Percentiles rank a stretch among this genome's conserved stretches.
Evolutionary conservation across 2,329 filamentous ascomycete genomes (phyloP).

Genomic region (Monosporascus cannonballus): DNA sequence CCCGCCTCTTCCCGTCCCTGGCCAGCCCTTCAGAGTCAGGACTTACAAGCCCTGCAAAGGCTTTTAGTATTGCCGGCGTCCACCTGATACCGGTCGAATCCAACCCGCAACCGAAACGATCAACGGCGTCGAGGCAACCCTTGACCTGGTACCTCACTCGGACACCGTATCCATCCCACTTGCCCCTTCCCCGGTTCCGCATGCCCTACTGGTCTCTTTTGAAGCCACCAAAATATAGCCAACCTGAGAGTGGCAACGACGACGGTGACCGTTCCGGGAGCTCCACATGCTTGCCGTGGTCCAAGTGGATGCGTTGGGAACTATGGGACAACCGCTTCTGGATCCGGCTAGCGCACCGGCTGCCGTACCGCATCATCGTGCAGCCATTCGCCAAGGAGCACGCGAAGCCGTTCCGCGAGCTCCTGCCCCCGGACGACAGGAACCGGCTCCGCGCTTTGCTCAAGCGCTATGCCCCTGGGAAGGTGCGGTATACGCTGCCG

Average conservation of each 20-base stretch:
- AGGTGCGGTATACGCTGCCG: slow-evolving; percentile 49
- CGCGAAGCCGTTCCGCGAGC: slow-evolving; percentile 42
- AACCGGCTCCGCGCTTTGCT: slow-evolving; percentile 37
- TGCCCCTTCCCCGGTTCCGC: slow-evolving; percentile 24
- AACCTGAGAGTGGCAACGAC: background rate
- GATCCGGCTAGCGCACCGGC: slow-evolving; percentile 42
- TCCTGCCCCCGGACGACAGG: slow-evolving; percentile 27
- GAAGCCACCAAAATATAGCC: too few species aligned
- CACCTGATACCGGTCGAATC: slow-evolving; percentile 36
- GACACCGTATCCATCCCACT: slow-evolving; percentile 37
- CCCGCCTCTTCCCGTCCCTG: slow-evolving; percentile 43
- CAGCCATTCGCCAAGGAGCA: slow-evolving; percentile 39
- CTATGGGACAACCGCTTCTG: slow-evolving; percentile 59
- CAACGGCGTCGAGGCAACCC: background rate
- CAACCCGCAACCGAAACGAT: background rate
- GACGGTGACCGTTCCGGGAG: background rate
- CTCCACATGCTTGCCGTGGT: slow-evolving; percentile 17
- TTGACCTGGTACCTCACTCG: slow-evolving; percentile 40
- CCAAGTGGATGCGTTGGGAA: slow-evolving; percentile 26
- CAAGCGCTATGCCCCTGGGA: slow-evolving; percentile 45
- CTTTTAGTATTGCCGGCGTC: slow-evolving; percentile 46
- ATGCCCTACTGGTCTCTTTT: slow-evolving; percentile 10
- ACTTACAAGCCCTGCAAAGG: slow-evolving; percentile 22
- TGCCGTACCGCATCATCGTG: slow-evolving; percentile 35
- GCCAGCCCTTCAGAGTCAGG: slow-evolving; percentile 11